Evolutionary conservation across 345 rosid genomes (phyloP).

Genomic region (Sonneratia caseolaris): DNA sequence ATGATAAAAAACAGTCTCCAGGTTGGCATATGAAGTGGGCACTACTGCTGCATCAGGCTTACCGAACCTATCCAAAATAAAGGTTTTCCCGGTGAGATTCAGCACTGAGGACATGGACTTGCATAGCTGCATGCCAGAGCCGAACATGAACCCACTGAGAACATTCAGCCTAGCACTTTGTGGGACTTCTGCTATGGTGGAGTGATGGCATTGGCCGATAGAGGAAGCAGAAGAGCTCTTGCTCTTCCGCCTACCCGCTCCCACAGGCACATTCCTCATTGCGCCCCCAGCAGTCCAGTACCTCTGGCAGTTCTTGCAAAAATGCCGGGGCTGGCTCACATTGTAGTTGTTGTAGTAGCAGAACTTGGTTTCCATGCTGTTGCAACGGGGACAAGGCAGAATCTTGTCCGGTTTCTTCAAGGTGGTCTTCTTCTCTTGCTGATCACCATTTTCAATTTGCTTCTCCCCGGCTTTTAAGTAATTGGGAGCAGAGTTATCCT

Average conservation of each 20-base stretch:
- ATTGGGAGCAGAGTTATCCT: conserved; percentile 10
- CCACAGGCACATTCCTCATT: conserved; percentile 83
- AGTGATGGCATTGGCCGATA: conserved; percentile 41
- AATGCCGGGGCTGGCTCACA: conserved; percentile 82
- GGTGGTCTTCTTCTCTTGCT: conserved; percentile 14
- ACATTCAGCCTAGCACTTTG: conserved; percentile 16
- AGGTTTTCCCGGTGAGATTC: too few relatives aligned
- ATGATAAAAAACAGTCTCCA: background rate
- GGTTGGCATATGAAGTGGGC: too few relatives aligned
- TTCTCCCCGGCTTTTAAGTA: conserved; percentile 4
- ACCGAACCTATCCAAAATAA: too few relatives aligned
- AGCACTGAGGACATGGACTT: too few relatives aligned
- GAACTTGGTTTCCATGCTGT: conserved; percentile 82
- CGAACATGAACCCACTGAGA: background rate
- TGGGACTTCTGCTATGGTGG: conserved; percentile 36
- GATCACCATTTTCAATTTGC: background rate
- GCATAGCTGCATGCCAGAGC: background rate
- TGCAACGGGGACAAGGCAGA: conserved; percentile 80
- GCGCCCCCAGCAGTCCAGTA: conserved; percentile 97
- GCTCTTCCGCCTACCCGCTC: conserved; percentile 85
- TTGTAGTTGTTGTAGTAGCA: conserved; percentile 89
- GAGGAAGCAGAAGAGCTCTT: conserved; percentile 55
- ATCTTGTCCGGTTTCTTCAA: conserved; percentile 74
- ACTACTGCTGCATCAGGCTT: too few relatives aligned
- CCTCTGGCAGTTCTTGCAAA: conserved; percentile 86